Conservation (phyloP, 2,329 filamentous ascomycete genomes). For the Arthrobotrys sinensis region DNA sequence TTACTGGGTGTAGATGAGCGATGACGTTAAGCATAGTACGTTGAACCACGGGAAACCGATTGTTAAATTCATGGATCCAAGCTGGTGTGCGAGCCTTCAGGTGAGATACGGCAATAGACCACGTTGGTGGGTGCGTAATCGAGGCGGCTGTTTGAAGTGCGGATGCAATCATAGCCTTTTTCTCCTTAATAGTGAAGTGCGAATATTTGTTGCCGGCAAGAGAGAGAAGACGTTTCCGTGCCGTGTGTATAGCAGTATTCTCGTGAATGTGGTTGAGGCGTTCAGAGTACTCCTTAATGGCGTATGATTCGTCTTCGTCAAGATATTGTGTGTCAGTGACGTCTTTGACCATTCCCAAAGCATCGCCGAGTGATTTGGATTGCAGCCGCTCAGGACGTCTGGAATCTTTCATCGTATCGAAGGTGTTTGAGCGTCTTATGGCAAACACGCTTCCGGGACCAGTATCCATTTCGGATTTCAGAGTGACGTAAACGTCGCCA, state of each 20-base stretch:
- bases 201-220: constrained; percentile 64
- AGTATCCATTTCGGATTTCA: constrained; percentile 68
- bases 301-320: constrained; percentile 68
- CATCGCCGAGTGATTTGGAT: constrained; percentile 67
- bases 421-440: constrained; percentile 63
- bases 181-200: constrained; percentile 67
- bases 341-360: constrained; percentile 68
- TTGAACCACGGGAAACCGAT: constrained; percentile 46
- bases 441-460: constrained; percentile 64
- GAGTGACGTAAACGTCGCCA: constrained; percentile 72
- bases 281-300: constrained; percentile 68
- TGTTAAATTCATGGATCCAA: constrained; percentile 59
- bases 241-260: constrained; percentile 67
- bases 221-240: constrained; percentile 65
- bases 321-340: constrained; percentile 52
- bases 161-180: constrained; percentile 70
- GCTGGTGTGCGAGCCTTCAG: constrained; percentile 46
- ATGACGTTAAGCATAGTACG: constrained; percentile 70
- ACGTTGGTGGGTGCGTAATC: constrained; percentile 52
- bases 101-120: constrained; percentile 57
- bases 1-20: constrained; percentile 72
- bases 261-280: constrained; percentile 68
- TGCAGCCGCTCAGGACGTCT: constrained; percentile 67
- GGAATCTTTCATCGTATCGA: constrained; percentile 66
- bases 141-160: constrained; percentile 44